Conservation (phyloP, 192 early-diverging fungal genomes). For the Mortierella antarctica region DNA sequence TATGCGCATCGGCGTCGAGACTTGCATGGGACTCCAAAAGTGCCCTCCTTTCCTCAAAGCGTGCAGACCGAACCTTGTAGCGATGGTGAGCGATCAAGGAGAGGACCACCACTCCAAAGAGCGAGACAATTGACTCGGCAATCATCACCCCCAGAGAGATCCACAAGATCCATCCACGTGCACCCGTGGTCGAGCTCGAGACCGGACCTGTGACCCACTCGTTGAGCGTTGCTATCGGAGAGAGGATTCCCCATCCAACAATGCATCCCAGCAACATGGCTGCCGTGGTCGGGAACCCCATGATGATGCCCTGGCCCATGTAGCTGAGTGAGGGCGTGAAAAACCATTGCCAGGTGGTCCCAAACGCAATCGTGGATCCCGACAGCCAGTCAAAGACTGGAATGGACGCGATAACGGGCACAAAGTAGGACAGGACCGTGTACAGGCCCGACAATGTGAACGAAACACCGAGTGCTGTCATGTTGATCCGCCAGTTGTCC, state of each 20-base stretch:
- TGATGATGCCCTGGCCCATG: slow-evolving; percentile 83
- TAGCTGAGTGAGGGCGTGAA: slow-evolving; percentile 80
- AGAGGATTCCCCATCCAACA: slow-evolving; percentile 81
- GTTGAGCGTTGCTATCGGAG: slow-evolving; percentile 72
- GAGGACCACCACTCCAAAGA: slow-evolving; percentile 60
- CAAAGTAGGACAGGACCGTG: slow-evolving; percentile 71
- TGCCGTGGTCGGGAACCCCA: slow-evolving; percentile 80
- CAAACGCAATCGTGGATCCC: slow-evolving; percentile 61
- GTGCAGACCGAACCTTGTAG: slow-evolving; percentile 7
- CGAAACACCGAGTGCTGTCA: slow-evolving; percentile 61
- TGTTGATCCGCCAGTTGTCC: slow-evolving; percentile 71
- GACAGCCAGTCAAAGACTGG: slow-evolving; percentile 68
- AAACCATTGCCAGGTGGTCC: slow-evolving; percentile 73
- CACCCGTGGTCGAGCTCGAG: slow-evolving; percentile 73
- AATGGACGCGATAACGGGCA: slow-evolving; percentile 64
- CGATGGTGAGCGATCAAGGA: slow-evolving; percentile 56
- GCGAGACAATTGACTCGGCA: slow-evolving; percentile 73
- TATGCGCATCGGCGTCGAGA: neutral
- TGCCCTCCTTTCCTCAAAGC: slow-evolving; percentile 8
- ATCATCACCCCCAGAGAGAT: slow-evolving; percentile 85
- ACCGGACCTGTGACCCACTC: slow-evolving; percentile 81
- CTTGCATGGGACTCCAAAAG: slow-evolving; percentile 1
- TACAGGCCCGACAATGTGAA: slow-evolving; percentile 74
- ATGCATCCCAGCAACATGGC: slow-evolving; percentile 78
- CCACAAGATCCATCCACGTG: slow-evolving; percentile 85